phyloP scores from a whole-genome alignment of 257 asterid genomes.

The Gentiana dahurica region DNA sequence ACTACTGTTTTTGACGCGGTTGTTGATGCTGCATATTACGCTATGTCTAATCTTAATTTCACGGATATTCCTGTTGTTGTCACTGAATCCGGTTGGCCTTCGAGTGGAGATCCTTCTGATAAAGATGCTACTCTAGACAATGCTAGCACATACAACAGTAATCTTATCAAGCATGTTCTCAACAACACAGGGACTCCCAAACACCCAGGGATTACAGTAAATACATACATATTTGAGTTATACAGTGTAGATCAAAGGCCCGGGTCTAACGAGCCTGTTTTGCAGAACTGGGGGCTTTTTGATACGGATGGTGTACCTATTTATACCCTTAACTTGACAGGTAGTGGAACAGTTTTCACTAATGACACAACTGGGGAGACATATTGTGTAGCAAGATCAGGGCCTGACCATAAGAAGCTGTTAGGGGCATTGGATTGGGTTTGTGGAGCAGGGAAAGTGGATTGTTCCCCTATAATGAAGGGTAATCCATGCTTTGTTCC shows the following conservation, averaged over 20 bases:
- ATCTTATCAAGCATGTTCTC: conserved; percentile 58
- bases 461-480: conserved; percentile 61
- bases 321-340: conserved; percentile 58
- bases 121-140: conserved; percentile 68
- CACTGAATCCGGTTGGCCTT: conserved; percentile 96
- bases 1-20: conserved; percentile 88
- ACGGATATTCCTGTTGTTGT: conserved; percentile 60
- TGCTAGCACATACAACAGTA: conserved; percentile 83
- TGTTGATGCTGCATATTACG: conserved; percentile 81
- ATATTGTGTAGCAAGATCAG: conserved; percentile 65
- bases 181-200: conserved; percentile 92
- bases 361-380: conserved; percentile 82
- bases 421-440: conserved; percentile 95
- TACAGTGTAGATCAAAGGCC: conserved; percentile 73
- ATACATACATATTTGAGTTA: conserved; percentile 77
- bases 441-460: conserved; percentile 87
- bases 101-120: conserved; percentile 67
- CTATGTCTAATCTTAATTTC: conserved; percentile 71
- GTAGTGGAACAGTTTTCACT: conserved; percentile 70
- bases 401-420: conserved; percentile 62
- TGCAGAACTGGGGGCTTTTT: conserved; percentile 95
- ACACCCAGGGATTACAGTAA: conserved; percentile 73
- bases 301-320: conserved; percentile 60
- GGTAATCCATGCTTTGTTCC: conserved; percentile 75
- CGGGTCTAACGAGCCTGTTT: conserved; percentile 30